These are phyloP conservation scores for Citrullus amarus DNA, from an alignment of 306 rosid species.

Conservation along the genomic window DNA sequence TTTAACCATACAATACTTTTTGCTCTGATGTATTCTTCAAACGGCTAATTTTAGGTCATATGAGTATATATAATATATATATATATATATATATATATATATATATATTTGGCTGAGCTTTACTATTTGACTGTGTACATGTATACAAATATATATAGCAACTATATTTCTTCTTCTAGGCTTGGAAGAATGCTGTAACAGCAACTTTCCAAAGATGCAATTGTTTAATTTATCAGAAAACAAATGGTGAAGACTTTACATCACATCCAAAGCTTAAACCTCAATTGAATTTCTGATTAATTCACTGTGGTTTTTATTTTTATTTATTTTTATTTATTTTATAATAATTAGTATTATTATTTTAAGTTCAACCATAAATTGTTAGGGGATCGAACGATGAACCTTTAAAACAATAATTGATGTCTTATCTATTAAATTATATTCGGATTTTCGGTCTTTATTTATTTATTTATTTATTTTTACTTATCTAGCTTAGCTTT, in stretches of 20 bases:
- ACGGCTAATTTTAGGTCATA: not conserved
- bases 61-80: not conserved
- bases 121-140: not conserved
- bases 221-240: not conserved
- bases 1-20: not conserved
- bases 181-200: not conserved
- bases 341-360: too few relatives aligned
- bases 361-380: too few relatives aligned
- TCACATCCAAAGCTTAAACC: not conserved
- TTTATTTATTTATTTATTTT: too few relatives aligned
- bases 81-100: not conserved
- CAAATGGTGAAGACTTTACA: not conserved
- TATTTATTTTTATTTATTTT: too few relatives aligned
- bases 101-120: not conserved
- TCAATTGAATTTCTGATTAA: not conserved
- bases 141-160: not conserved
- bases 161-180: not conserved
- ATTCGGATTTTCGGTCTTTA: too few relatives aligned
- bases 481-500: too few relatives aligned
- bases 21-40: slow-evolving; percentile 1
- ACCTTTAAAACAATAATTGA: too few relatives aligned
- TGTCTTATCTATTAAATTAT: not conserved
- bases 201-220: not conserved
- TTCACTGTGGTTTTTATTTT: not conserved
- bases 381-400: not conserved